Conservation (phyloP, 1,284 basidiomycete genomes). For the Boletellus deceptivus region DNA sequence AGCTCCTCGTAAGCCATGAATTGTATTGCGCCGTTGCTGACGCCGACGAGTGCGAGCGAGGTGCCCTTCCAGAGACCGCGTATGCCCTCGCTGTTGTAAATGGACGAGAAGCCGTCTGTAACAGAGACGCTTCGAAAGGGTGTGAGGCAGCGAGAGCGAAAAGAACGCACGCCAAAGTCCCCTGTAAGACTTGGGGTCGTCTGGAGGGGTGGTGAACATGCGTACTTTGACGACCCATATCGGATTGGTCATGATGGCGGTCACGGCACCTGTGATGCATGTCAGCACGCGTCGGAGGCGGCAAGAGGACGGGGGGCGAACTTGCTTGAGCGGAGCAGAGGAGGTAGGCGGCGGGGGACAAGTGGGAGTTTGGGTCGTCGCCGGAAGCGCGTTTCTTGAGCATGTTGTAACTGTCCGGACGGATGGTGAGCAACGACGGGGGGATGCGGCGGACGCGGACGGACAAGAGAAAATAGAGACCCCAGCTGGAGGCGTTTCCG, state of each 20-base stretch:
- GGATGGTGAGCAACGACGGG: constrained; percentile 3
- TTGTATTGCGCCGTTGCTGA: constrained; percentile 94
- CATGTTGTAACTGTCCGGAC: constrained; percentile 79
- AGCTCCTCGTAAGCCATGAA: constrained; percentile 97
- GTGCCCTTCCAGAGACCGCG: constrained; percentile 88
- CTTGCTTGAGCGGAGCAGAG: constrained; percentile 94
- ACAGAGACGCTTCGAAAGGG: background rate
- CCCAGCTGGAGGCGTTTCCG: constrained; percentile 98
- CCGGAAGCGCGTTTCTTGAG: constrained; percentile 77
- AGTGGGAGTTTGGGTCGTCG: constrained; percentile 53
- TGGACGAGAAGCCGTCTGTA: constrained; percentile 74
- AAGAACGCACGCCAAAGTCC: constrained; percentile 70
- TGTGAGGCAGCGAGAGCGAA: background rate
- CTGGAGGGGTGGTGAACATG: constrained; percentile 84
- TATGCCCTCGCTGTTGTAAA: constrained; percentile 74
- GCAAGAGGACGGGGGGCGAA: constrained; percentile 47
- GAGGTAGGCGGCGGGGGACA: constrained; percentile 82
- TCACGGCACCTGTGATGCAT: constrained; percentile 72
- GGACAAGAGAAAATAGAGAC: constrained; percentile 96
- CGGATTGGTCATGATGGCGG: constrained; percentile 95
- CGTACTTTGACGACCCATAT: constrained; percentile 98
- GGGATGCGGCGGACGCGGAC: constrained; percentile 5
- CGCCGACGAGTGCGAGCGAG: constrained; percentile 86
- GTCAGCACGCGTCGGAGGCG: constrained; percentile 11
- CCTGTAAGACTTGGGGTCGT: constrained; percentile 71